Evolutionary conservation across 2,329 filamentous ascomycete genomes (phyloP).

Genomic region (Orbilia blumenaviensis): DNA sequence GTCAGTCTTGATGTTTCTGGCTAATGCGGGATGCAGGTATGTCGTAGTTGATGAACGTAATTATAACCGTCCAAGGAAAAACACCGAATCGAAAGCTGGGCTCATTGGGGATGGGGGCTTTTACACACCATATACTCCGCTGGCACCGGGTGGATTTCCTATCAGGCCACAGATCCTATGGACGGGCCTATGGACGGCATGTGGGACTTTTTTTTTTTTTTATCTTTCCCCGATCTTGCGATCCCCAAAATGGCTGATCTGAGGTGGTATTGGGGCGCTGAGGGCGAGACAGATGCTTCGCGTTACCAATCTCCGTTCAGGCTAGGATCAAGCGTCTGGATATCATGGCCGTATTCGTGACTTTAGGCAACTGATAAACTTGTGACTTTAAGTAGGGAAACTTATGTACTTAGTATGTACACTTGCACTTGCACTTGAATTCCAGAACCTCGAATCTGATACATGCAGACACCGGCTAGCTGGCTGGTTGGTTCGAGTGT

Average conservation of each 20-base stretch:
- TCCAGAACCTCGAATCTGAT: conserved; percentile 13
- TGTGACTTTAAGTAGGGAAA: too few relatives aligned
- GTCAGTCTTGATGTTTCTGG: conserved; percentile 47
- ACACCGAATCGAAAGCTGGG: not conserved
- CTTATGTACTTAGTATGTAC: too few relatives aligned
- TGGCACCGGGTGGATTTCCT: conserved; percentile 30
- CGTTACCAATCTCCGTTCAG: conserved; percentile 48
- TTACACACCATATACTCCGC: conserved; percentile 37
- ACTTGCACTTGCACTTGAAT: too few relatives aligned
- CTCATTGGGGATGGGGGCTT: conserved; percentile 8
- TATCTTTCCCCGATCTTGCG: conserved; percentile 22
- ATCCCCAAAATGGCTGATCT: conserved; percentile 41
- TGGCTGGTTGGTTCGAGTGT: conserved; percentile 32
- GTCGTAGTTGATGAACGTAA: conserved; percentile 15
- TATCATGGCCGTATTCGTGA: conserved; percentile 37
- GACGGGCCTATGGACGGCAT: conserved; percentile 10
- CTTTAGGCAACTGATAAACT: conserved; percentile 21
- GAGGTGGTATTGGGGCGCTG: conserved; percentile 51
- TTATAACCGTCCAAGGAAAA: not conserved
- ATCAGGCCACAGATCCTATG: conserved; percentile 41
- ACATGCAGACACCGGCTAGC: not conserved
- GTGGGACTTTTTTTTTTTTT: not conserved
- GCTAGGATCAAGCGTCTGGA: conserved; percentile 30
- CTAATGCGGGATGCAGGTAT: conserved; percentile 47
- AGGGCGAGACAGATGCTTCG: conserved; percentile 33